A percentile compares a stretch with the other conserved stretches of the same genome.
Evolutionary conservation across 495 filamentous ascomycete species (phyloP).

Genomic region (Astrothelium subdiscretum): DNA sequence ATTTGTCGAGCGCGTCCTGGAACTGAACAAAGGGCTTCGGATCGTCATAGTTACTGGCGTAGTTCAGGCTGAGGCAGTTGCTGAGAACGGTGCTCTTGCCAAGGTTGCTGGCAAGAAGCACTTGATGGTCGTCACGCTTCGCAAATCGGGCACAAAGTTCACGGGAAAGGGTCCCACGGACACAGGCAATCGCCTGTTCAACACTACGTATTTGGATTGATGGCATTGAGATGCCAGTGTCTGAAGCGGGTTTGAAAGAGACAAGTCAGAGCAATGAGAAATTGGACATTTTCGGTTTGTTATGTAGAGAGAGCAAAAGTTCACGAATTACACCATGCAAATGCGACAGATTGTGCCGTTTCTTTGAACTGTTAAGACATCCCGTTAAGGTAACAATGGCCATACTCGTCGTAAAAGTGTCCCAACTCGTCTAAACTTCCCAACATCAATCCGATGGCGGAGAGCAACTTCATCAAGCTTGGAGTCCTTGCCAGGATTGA

Average conservation of each 20-base stretch:
- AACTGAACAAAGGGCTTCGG: conserved; percentile 30
- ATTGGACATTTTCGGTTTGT: background rate
- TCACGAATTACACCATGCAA: background rate
- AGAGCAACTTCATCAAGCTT: conserved; percentile 37
- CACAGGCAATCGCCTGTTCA: conserved; percentile 51
- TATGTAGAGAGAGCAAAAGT: background rate
- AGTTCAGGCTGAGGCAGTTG: conserved; percentile 36
- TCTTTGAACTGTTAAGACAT: background rate
- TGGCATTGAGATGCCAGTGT: background rate
- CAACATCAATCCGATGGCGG: conserved; percentile 34
- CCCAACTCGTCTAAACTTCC: conserved; percentile 29
- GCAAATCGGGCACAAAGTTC: conserved; percentile 45
- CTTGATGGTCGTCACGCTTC: conserved; percentile 40
- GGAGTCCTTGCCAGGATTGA: conserved; percentile 38
- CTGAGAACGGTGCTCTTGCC: conserved; percentile 18
- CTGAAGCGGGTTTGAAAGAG: background rate
- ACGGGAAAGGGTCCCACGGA: conserved; percentile 42
- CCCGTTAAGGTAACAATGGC: conserved; percentile 28
- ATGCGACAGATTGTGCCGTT: background rate
- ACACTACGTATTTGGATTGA: conserved; percentile 35
- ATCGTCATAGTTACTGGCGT: conserved; percentile 50
- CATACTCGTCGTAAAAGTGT: conserved; percentile 30
- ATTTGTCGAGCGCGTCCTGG: conserved; percentile 43
- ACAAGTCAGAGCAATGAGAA: background rate
- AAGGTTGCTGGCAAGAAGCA: conserved; percentile 17